These are phyloP conservation scores for Quillaja saponaria DNA, from an alignment of 306 rosid species.

Conservation along the genomic window DNA sequence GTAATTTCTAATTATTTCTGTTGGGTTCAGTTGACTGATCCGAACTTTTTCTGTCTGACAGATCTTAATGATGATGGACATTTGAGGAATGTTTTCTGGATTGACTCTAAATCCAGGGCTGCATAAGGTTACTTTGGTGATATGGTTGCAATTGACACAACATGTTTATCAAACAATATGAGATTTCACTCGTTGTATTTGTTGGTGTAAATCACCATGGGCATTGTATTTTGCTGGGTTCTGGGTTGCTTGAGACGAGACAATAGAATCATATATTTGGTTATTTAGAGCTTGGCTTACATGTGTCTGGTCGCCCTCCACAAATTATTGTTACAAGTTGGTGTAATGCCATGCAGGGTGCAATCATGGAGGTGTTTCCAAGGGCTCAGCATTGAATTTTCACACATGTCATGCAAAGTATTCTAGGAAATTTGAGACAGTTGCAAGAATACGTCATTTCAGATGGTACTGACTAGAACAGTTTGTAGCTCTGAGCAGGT, in stretches of 20 bases:
- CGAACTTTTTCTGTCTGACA: slow-evolving; percentile 80
- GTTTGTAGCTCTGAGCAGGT: slow-evolving; percentile 55
- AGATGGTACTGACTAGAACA: slow-evolving; percentile 49
- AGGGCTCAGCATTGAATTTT: slow-evolving; percentile 80
- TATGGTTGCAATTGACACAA: slow-evolving; percentile 71
- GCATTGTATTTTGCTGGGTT: slow-evolving; percentile 67
- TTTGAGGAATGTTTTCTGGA: slow-evolving; percentile 84
- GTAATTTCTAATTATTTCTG: slow-evolving; percentile 63
- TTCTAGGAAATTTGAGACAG: slow-evolving; percentile 59
- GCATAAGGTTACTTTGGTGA: slow-evolving; percentile 82
- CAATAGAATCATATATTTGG: slow-evolving; percentile 79
- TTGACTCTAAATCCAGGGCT: slow-evolving; percentile 84
- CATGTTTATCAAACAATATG: slow-evolving; percentile 78
- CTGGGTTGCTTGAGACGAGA: slow-evolving; percentile 85
- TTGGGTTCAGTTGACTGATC: slow-evolving; percentile 63
- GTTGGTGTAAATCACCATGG: slow-evolving; percentile 94
- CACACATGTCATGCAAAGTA: slow-evolving; percentile 63
- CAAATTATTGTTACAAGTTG: slow-evolving; percentile 76
- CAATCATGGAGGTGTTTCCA: slow-evolving; percentile 88
- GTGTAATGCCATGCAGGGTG: slow-evolving; percentile 67
- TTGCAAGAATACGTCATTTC: slow-evolving; percentile 71
- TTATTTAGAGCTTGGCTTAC: slow-evolving; percentile 95
- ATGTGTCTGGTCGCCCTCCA: slow-evolving; percentile 92
- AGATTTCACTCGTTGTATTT: slow-evolving; percentile 73
- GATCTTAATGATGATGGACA: slow-evolving; percentile 87